Base-by-base conservation (phyloP, 495 filamentous ascomycete genomes). In the Penicillium parvum region DNA sequence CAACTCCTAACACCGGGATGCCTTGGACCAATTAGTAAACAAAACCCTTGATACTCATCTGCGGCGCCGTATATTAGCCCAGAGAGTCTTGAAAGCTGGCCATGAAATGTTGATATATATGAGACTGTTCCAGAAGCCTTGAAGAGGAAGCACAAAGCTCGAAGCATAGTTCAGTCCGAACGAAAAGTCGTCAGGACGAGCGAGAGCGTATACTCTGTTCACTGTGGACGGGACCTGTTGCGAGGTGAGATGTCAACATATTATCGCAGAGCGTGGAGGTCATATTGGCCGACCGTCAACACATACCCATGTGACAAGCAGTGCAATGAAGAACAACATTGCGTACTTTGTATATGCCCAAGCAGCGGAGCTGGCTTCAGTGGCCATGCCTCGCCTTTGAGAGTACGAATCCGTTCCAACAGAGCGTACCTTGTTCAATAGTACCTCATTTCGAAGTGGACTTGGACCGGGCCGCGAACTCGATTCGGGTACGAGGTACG, bases 121-220 rank as follows among this genome's bases (percentile, higher is more conserved):
- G 38, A 88, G 57, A 14, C 79, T 78, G 52, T 94, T 95, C 84
- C 87, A 91, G 53, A 92, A 90, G 2, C 89, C 89, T 55, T 94
- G 89, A 0, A 90, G 69, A 0, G 89, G 89, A 15, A 94, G 72
- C 0, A 94, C 87, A 33, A 89, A 74, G 1, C 84, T 79, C 18
- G 82, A 79, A 32, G 80, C 74, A 42, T 82, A 84, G 50, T 86
- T 81, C 18, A 94, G 74, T 16, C 68, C 66, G 36, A 82, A 77
- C 18, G 68, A 72, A 4, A 75, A 62, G 1, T 72, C 35, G 19
- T 77, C 67, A 0, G 70, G 66, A 52, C 83, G 63, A 5, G 80
- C 68, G 12, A 90, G 57, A 11, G 75, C 76, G 63, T 86, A 90
- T 17, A 90, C 76, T 15, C 89, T 74, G 60, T 94, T 94, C 42